phyloP scores from a whole-genome alignment of 1,284 basidiomycete species.

The Leccinum fallax region DNA sequence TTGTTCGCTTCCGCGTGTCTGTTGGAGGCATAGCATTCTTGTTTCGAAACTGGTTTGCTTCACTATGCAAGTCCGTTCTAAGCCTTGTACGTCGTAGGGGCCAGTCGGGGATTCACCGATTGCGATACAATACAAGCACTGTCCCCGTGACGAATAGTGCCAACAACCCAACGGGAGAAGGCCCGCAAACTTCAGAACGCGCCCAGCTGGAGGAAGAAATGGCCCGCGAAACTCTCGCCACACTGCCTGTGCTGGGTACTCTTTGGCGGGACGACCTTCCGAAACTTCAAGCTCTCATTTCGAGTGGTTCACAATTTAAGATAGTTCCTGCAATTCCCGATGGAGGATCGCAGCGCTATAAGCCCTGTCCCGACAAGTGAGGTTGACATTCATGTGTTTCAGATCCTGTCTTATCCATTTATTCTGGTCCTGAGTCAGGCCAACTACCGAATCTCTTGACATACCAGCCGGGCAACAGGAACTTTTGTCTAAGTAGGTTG shows the following conservation, averaged over 20 bases:
- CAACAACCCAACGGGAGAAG: neutral
- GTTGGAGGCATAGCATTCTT: neutral
- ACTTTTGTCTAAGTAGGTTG: slow-evolving; percentile 16
- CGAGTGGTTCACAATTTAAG: neutral
- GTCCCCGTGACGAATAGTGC: neutral
- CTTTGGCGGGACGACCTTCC: slow-evolving; percentile 2
- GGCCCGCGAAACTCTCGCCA: slow-evolving; percentile 1
- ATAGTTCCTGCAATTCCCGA: slow-evolving; percentile 17
- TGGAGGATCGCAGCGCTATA: slow-evolving; percentile 18
- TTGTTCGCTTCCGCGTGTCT: neutral
- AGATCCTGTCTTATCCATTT: neutral
- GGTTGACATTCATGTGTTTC: neutral
- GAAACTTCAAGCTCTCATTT: neutral
- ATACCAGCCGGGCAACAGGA: slow-evolving; percentile 18
- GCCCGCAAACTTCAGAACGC: neutral
- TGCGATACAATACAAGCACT: neutral
- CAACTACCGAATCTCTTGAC: neutral
- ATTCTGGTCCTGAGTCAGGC: neutral
- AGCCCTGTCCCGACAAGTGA: slow-evolving; percentile 1
- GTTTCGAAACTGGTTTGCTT: slow-evolving; percentile 7
- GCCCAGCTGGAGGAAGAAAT: neutral
- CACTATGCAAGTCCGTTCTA: slow-evolving; percentile 11
- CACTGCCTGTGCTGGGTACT: neutral
- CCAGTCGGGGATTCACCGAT: neutral
- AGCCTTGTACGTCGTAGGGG: neutral